A percentile compares a stretch with the other conserved stretches of the same genome.
Evolutionary conservation across 2,329 filamentous ascomycete genomes (phyloP).

Genomic region (Penicillium olsonii): DNA sequence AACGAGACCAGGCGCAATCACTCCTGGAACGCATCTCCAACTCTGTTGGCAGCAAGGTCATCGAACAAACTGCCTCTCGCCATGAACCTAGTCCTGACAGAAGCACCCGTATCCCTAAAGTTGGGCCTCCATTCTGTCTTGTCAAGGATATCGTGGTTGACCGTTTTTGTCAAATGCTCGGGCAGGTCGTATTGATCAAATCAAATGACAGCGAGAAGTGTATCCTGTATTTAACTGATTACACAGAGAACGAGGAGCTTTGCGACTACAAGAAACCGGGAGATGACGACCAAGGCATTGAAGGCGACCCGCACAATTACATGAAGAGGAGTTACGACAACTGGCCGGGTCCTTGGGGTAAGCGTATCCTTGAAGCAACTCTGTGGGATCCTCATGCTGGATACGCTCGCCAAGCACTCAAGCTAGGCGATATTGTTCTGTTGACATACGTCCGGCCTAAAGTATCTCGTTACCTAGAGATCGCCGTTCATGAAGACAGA

Average conservation of each 20-base stretch:
- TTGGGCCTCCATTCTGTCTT: constrained; percentile 51
- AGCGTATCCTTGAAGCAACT: constrained; percentile 69
- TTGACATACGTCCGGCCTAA: constrained; percentile 75
- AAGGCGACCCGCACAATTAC: constrained; percentile 62
- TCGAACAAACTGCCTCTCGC: constrained; percentile 1
- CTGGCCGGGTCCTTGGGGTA: constrained; percentile 76
- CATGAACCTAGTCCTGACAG: constrained; percentile 2
- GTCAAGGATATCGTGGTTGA: constrained; percentile 63
- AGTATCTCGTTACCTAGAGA: constrained; percentile 65
- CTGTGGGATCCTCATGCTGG: constrained; percentile 68
- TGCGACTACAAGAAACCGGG: constrained; percentile 51
- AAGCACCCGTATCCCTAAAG: constrained; percentile 8
- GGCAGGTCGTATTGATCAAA: constrained; percentile 66
- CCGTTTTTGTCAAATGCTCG: constrained; percentile 69
- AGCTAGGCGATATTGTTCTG: constrained; percentile 62
- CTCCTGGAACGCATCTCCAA: constrained; percentile 26
- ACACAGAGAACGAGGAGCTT: constrained; percentile 70
- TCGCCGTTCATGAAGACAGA: constrained; percentile 66
- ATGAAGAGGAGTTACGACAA: constrained; percentile 36
- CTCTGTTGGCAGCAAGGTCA: not conserved
- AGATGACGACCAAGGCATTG: constrained; percentile 39
- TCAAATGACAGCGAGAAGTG: constrained; percentile 48
- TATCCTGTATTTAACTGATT: constrained; percentile 78
- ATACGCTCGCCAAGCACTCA: constrained; percentile 58
- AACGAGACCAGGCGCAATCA: constrained; percentile 30